Evolutionary conservation across 1,284 basidiomycete genomes (phyloP), one percentile per base, ranked within the genome.

Genomic region (Sporisorium exsertum): DNA sequence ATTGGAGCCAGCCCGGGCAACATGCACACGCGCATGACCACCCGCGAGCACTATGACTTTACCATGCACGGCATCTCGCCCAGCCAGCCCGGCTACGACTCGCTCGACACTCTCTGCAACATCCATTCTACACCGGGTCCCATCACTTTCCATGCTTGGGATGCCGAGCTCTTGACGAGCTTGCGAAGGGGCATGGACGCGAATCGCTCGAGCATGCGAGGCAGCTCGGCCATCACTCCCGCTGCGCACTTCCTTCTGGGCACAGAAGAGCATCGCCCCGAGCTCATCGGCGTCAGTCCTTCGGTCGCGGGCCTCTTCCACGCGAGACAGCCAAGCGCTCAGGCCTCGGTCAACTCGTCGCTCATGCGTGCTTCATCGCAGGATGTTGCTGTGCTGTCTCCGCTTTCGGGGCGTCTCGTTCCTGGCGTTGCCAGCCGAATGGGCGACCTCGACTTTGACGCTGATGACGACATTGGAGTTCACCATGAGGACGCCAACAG

Each of bases 1-100:
- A 58, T 62, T 24, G 65, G 65, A 12, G 54, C 74, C 9, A 79
- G 77, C 50, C 76, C 76, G 0, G 45, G 54, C 65, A 76, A 74
- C 55, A 46, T 74, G 66, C 72, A 73, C 53, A 54, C 50, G 22
- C 68, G 79, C 24, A 78, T 78, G 80, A 74, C 78, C n/a, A 81
- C 76, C 18, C 67, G 72, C 42, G 80, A 79, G 62, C 76, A 77
- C 43, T 81, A 81, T 72, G 81, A 82, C 55, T 80, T 77, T 32
- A 64, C 75, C 49, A 74, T 82, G 63, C 71, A 81, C 51, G 81
- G 75, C 63, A 77, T 80, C 62, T 66, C 75, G 42, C 80, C 73
- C n/a, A 67, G 73, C 46, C 69, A 72, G 33, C 58, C 69, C 8
- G 64, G 64, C 8, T 63, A 65, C 35, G 69, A 77, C 42, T 56